Evolutionary conservation across 495 filamentous ascomycete genomes (phyloP), one percentile per base, ranked within the genome.

Genomic region (Aspergillus hancockii): DNA sequence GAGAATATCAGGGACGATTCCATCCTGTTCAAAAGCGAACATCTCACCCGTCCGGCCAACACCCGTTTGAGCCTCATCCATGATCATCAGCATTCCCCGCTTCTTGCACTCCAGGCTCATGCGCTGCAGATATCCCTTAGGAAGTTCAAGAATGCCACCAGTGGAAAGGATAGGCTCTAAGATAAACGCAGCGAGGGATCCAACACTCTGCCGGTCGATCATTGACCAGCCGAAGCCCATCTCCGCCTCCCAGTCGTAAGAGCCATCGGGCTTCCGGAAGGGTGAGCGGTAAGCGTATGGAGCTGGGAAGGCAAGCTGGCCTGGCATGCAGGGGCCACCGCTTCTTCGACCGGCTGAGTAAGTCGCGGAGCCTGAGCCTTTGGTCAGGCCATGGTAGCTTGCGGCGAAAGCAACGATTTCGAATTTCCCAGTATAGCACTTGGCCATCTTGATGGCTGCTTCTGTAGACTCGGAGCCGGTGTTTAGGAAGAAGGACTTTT

Each of bases 181-280:
- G 51, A 85, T 79, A 43, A 79, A 77, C 1, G 81, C 82, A 10
- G 82, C 82, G 2, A 85, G 74, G 0, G 81, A 83, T 3, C 83
- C 83, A 30, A 72, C 74, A n/a, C 74, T 79, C 53, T 79, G 76
- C 4, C 70, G 67, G 57, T 84, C 82, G 10, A 85, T 71, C 64
- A 84, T 65, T 16, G 66, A 67, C 75, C 80, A 84, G 4, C 76
- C 80, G 52, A 77, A 84, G 1, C 83, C 77, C 47, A 86, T 66
- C 62, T 86, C 82, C 0, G 79, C 66, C 51, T 81, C 72, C 83
- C 82, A 86, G 64, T 85, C 83, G 43, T 86, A 81, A 0, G 73
- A 73, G 1, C 82, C 79, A 55, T 83, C 78, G 0, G 69, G 22
- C n/a, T 73, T 69, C 9, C 77, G 74, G 53, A 84, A 84, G 0